phyloP scores from a whole-genome alignment of 495 filamentous ascomycete species.

The Neurospora sp. region DNA sequence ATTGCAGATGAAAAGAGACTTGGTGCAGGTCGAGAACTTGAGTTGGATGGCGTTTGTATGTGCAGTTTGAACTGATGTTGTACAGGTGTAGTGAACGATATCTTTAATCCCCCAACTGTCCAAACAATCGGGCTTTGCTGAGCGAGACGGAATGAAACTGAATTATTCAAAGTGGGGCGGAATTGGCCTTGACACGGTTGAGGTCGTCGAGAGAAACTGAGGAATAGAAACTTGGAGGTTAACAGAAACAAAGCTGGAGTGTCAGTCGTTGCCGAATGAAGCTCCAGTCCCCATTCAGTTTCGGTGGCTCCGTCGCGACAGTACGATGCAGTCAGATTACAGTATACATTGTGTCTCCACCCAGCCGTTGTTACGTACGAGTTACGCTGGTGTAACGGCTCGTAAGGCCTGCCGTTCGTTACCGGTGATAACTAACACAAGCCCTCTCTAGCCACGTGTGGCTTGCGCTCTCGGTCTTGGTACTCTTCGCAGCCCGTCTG shows the following conservation, averaged over 20 bases:
- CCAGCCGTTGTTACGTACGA: neutral
- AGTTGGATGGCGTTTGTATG: neutral
- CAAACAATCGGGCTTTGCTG: neutral
- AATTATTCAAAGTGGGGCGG: neutral
- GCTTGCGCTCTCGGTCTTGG: neutral
- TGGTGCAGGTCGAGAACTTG: neutral
- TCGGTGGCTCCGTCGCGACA: neutral
- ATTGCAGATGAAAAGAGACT: neutral
- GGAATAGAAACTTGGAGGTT: neutral
- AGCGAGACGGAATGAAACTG: neutral
- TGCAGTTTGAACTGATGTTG: neutral
- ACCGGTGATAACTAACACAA: neutral
- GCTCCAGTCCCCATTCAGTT: neutral
- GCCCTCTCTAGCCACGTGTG: neutral
- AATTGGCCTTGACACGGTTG: neutral
- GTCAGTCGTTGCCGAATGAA: neutral
- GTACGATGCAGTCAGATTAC: neutral
- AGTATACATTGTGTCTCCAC: neutral
- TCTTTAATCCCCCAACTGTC: neutral
- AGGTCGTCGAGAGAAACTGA: neutral
- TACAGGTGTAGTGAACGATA: neutral
- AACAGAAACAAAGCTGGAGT: neutral
- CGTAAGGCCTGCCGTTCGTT: neutral
- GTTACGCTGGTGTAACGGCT: neutral
- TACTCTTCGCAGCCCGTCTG: neutral